Evolutionary conservation across 2,329 filamentous ascomycete species (phyloP), one percentile per base, ranked within the genome.

Genomic region (Zymoseptoria ardabiliae): DNA sequence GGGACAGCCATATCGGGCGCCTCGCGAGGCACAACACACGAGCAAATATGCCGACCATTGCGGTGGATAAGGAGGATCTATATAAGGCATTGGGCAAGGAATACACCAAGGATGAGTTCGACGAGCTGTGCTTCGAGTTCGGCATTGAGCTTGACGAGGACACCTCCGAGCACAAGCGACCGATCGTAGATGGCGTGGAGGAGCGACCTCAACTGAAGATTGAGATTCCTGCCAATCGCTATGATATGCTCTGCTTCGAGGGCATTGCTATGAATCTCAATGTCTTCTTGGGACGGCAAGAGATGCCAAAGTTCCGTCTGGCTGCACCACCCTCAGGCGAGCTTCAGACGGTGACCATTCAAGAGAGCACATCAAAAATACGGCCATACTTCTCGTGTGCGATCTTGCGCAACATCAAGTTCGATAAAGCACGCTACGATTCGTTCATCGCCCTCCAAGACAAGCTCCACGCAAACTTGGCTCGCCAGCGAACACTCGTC

Each of bases 61-160:
- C 88, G 69, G 92, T 97, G 70, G 90, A 97, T 81, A 99, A 97
- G 81, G 92, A 91, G 71, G 90, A 88, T 73, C 90, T 99, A 73
- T 97, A 89, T 82, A 87, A 95, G 79, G 91, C 90, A 74, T 84
- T 99, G 61, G 93, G 91, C 72, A 87, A 87, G 78, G 87, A 94
- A 85, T 97, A 83, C 75, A 96, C 93, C 58, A 94, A 90, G 65
- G 85, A 96, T 70, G 90, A 96, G 72, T 99, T 99, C 73, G 94
- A 99, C 76, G 89, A 96, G 72, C 82, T 99, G 68, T 97, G 94
- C 77, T 99, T 99, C 82, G 93, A 99, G 71, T 99, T 96, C 73
- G 92, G 92, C 79, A 95, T 99, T 73, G 94, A 99, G 77, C 84
- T 99, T 68, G 94, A 99, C 78, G 93, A 97, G 79, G 94, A 99